These are phyloP conservation scores for Amanita muscaria DNA, from an alignment of 768 basidiomycete genomes.

Conservation along the genomic window DNA sequence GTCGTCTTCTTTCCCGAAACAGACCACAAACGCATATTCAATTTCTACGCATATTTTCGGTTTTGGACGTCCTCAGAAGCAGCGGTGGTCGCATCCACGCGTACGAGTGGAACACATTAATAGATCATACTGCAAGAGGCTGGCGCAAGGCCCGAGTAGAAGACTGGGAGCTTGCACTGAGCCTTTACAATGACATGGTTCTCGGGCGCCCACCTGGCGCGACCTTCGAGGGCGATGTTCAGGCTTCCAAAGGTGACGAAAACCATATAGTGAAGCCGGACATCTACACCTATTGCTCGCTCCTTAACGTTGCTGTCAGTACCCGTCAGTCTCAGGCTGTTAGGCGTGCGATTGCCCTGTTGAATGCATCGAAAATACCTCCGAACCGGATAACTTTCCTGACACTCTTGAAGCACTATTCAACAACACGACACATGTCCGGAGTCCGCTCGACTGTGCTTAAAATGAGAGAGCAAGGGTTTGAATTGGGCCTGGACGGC, in stretches of 20 bases:
- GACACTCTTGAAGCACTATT: slow-evolving; percentile 48
- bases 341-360: slow-evolving; percentile 42
- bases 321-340: slow-evolving; percentile 36
- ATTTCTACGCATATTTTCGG: slow-evolving; percentile 62
- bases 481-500: slow-evolving; percentile 54
- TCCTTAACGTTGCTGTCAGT: slow-evolving; percentile 55
- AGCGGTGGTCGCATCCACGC: slow-evolving; percentile 44
- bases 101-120: slow-evolving; percentile 75
- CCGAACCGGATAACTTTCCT: slow-evolving; percentile 60
- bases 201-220: slow-evolving; percentile 32
- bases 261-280: slow-evolving; percentile 38
- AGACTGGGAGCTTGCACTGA: slow-evolving; percentile 54
- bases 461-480: slow-evolving; percentile 40
- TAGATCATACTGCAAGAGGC: slow-evolving; percentile 59
- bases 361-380: slow-evolving; percentile 42
- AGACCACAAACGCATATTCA: slow-evolving; percentile 48
- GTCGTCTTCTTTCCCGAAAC: slow-evolving; percentile 45
- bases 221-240: slow-evolving; percentile 10
- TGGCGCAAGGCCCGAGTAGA: slow-evolving; percentile 47
- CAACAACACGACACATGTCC: slow-evolving; percentile 33
- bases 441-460: slow-evolving; percentile 48
- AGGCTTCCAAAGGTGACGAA: slow-evolving; percentile 1
- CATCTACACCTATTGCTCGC: slow-evolving; percentile 59
- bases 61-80: slow-evolving; percentile 47
- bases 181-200: slow-evolving; percentile 55